These are phyloP conservation scores for Fraxinus quadrangulata DNA, from an alignment of 257 asterid genomes.

Conservation along the genomic window DNA sequence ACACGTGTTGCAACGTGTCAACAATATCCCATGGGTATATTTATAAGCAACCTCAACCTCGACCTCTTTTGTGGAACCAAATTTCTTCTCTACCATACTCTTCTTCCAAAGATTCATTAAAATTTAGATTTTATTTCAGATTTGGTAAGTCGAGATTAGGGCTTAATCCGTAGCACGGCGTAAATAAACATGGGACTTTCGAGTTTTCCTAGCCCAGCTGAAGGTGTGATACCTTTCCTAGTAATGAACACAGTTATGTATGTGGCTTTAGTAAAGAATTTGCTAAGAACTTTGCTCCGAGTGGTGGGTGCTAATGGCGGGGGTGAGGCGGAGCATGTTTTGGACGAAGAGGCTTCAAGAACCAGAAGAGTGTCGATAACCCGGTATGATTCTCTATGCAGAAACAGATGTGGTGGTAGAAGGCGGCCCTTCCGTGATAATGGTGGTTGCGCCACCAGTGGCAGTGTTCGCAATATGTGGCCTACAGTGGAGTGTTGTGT, in stretches of 20 bases:
- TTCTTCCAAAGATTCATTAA: neutral
- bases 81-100: neutral
- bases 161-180: neutral
- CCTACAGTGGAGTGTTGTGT: conserved; percentile 42
- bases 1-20: conserved; percentile 39
- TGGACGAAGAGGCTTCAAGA: neutral
- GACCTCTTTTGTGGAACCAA: neutral
- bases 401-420: neutral
- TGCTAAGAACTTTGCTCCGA: conserved; percentile 16
- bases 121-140: neutral
- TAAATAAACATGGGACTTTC: conserved; percentile 25
- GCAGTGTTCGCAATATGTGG: neutral
- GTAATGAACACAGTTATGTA: conserved; percentile 30
- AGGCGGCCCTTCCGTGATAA: neutral
- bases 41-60: neutral
- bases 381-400: conserved; percentile 14
- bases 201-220: conserved; percentile 29
- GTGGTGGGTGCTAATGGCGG: conserved; percentile 15
- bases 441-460: neutral
- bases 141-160: neutral
- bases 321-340: neutral
- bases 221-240: conserved; percentile 22
- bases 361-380: conserved; percentile 20
- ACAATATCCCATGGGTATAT: neutral
- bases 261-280: conserved; percentile 15